Base-by-base conservation (phyloP, 306 rosid genomes). In the Quercus dentata region DNA sequence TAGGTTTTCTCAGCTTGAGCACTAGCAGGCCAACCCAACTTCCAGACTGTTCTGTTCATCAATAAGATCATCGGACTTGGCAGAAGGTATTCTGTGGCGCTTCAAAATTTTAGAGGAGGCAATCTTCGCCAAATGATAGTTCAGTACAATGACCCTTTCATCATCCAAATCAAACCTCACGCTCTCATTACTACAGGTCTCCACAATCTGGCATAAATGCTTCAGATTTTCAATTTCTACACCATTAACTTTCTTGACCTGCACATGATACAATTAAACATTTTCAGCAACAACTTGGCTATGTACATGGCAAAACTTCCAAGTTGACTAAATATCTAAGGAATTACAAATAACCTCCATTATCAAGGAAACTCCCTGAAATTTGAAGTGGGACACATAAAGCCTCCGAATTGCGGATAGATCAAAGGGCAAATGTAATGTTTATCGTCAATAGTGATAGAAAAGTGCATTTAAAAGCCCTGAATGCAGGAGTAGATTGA, bases 141-240 rank as follows among this genome's bases (percentile, higher is more conserved):
- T 89, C 89, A 94, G 85, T 75, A 76, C 97, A 73, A 90, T 85
- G 61, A 94, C 96, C 83, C 92, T 86, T 52, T 94, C 97, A 75
- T 94, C 97, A 19, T 94, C 98, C 88, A 94, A 80, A 89, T 94
- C 98, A 82, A 94, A 83, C 21, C 97, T 90, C 74, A 94, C 80
- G 54, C 74, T 84, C 55, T 89, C 97, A 74, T 84, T 72, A 14
- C 65, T 71, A 78, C 92, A 86, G 75, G 64, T 89, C 75, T 90
- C 95, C 83, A 94, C 92, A 67, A 89, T 94, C 82, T 80, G 84
- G 82, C 96, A 82, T 54, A 92, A 77, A 87, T 94, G 97, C 82
- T 88, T 80, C 77, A 92, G 85, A 79, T 92, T 92, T 69, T 85
- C 90, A 69, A 94, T 76, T 84, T 94, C 92, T 52, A 83, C 63